Evolutionary conservation across 352 stramenopile genomes (phyloP), one percentile per base, ranked within the genome.

Genomic region (Pythium monospermum): DNA sequence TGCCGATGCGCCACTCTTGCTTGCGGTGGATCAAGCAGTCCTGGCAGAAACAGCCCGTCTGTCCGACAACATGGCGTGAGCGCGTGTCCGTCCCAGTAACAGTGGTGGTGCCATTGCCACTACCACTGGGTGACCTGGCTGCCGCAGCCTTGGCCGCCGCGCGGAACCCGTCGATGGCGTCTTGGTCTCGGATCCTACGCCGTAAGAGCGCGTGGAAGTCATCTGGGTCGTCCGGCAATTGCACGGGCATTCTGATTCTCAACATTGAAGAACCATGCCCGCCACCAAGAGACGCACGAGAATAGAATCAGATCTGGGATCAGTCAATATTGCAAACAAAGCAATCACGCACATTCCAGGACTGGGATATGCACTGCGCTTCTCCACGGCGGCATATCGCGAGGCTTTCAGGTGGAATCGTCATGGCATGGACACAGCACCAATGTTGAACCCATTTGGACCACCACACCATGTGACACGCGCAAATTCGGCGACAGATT

Each of bases 1-100:
- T 74, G 37, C 76, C 76, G 32, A 91, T 76, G 44, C 81, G 66
- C 78, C 81, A 90, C 43, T 90, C 78, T 31, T 92, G 75, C 46
- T 83, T 86, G 26, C 74, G 68, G 42, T 85, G 63, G 16, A 87
- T 49, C 16, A 92, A 52, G 46, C 81, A 90, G 37, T 88, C 76
- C 28, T 81, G 51, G 26, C 81, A 91, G 48, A 87, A 91, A 47
- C 81, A 89, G 0, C 81, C 81, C 4, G 77, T 71, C 62, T 91
- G 77, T 0, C 80, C 81, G 6, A 85, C 52, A 43, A 83, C 54
- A 42, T 89, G 75, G 5, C 57, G 59, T 26, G 6, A 21, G 21
- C 11, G 65, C 28, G 32, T n/a, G 5, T 41, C 47, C 13, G 13
- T 43, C 28, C 7, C 19, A n/a, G 35, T 22, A 23, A 4, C 33